phyloP scores from a whole-genome alignment of 805 yeast genomes.

The Clavispora fructus region DNA sequence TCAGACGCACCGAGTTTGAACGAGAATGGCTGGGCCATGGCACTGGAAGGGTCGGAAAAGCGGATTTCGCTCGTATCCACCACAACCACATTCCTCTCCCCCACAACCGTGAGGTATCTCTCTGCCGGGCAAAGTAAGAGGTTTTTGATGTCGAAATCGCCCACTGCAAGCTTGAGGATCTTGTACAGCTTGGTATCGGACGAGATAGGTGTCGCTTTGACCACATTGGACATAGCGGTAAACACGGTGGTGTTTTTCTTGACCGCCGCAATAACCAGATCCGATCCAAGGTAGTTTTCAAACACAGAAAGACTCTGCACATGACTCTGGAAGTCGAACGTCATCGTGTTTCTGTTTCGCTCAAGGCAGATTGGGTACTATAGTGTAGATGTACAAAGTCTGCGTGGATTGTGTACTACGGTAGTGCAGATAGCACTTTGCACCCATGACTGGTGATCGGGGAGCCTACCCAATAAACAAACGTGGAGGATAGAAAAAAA shows the following conservation, averaged over 20 bases:
- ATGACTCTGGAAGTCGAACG: not conserved
- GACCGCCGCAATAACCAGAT: conserved; percentile 3
- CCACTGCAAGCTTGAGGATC: conserved; percentile 1
- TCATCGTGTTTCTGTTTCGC: not conserved
- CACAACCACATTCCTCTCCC: conserved; percentile 3
- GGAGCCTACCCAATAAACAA: too few relatives aligned
- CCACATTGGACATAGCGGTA: conserved; percentile 7
- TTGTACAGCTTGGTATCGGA: not conserved
- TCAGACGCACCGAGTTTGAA: not conserved
- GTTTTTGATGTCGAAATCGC: conserved; percentile 1
- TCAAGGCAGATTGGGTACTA: not conserved
- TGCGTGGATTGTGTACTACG: not conserved
- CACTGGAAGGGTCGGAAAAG: conserved; percentile 1
- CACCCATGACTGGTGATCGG: not conserved
- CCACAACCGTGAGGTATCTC: conserved; percentile 11
- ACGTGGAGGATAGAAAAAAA: too few relatives aligned
- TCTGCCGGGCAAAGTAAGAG: conserved; percentile 8
- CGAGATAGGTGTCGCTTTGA: conserved; percentile 6
- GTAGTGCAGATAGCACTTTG: not conserved
- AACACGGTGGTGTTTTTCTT: conserved; percentile 1
- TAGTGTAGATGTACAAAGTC: not conserved
- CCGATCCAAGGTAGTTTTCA: conserved; percentile 1
- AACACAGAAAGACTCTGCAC: conserved; percentile 1
- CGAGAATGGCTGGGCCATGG: conserved; percentile 1
- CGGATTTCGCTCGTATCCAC: conserved; percentile 5